Conservation (phyloP, 2,329 filamentous ascomycete genomes). For the Intubia oerlemansii region DNA sequence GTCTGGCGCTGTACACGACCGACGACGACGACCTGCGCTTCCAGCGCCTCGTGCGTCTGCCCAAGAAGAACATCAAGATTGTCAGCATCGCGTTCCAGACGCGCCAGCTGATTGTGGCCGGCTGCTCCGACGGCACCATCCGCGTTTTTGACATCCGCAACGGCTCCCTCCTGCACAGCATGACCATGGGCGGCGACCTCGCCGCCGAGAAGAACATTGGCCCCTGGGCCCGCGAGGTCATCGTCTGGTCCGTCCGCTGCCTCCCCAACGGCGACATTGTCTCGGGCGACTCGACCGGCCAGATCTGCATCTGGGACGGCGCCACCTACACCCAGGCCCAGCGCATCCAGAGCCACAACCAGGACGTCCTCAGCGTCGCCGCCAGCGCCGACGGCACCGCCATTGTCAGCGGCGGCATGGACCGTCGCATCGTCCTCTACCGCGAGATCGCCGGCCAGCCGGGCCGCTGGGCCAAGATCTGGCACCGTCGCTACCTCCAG, state of each 20-base stretch:
- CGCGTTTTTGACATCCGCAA: slow-evolving; percentile 72
- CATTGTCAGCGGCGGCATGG: slow-evolving; percentile 81
- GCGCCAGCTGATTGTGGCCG: slow-evolving; percentile 61
- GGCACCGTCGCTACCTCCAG: slow-evolving; percentile 67
- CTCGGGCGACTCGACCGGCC: slow-evolving; percentile 84
- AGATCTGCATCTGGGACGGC: slow-evolving; percentile 83
- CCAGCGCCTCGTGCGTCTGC: slow-evolving; percentile 40
- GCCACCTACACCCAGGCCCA: slow-evolving; percentile 80
- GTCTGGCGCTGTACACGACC: slow-evolving; percentile 69
- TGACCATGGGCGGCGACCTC: slow-evolving; percentile 68
- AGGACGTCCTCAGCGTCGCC: slow-evolving; percentile 78
- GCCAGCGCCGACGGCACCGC: slow-evolving; percentile 59
- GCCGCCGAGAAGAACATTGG: slow-evolving; percentile 19
- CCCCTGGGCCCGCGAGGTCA: slow-evolving; percentile 53
- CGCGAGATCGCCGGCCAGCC: slow-evolving; percentile 28
- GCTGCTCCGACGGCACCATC: slow-evolving; percentile 93
- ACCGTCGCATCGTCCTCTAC: slow-evolving; percentile 70
- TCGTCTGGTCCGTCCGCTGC: slow-evolving; percentile 87
- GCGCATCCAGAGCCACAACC: slow-evolving; percentile 66
- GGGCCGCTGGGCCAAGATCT: slow-evolving; percentile 64
- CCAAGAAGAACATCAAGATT: slow-evolving; percentile 69
- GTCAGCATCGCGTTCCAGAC: slow-evolving; percentile 84
- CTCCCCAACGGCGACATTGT: slow-evolving; percentile 76
- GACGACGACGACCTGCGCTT: slow-evolving; percentile 69
- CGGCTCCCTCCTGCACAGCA: slow-evolving; percentile 53